Conservation (phyloP, 176 grass and related monocot genomes). For the Ensete glaucum region DNA sequence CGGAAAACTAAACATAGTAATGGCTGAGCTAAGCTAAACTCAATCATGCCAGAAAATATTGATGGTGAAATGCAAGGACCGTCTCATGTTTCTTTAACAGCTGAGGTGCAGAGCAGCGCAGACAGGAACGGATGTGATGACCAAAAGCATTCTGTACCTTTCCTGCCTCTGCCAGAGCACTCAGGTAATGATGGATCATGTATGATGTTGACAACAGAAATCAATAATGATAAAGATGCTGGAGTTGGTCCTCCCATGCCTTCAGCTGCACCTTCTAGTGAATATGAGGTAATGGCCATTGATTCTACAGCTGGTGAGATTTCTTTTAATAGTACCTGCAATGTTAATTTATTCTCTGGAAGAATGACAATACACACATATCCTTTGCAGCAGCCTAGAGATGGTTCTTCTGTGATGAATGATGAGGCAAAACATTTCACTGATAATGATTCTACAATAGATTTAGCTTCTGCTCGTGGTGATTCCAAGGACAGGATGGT, state of each 20-base stretch:
- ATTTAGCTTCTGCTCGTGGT: neutral
- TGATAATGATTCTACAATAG: neutral
- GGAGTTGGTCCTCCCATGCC: conserved; percentile 19
- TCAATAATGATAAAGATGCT: conserved; percentile 1
- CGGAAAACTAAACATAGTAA: conserved; percentile 20
- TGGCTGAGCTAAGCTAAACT: neutral
- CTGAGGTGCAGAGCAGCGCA: conserved; percentile 17
- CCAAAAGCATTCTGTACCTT: conserved; percentile 14
- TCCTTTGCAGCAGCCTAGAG: neutral
- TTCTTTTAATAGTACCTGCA: neutral
- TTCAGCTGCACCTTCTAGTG: conserved; percentile 22
- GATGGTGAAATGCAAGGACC: conserved; percentile 10
- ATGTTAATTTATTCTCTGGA: neutral
- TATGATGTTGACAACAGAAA: conserved; percentile 10
- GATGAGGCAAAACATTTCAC: neutral
- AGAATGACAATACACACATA: neutral
- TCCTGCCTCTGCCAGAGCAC: conserved; percentile 13
- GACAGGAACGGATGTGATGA: conserved; percentile 22
- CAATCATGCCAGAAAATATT: neutral
- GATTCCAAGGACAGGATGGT: neutral
- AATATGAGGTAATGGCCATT: conserved; percentile 19
- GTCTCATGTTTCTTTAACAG: conserved; percentile 16
- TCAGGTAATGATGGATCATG: conserved; percentile 21
- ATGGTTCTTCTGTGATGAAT: neutral
- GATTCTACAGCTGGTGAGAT: conserved; percentile 15